phyloP scores from a whole-genome alignment of 2,329 filamentous ascomycete species.

The Nigrospora osmanthi region DNA sequence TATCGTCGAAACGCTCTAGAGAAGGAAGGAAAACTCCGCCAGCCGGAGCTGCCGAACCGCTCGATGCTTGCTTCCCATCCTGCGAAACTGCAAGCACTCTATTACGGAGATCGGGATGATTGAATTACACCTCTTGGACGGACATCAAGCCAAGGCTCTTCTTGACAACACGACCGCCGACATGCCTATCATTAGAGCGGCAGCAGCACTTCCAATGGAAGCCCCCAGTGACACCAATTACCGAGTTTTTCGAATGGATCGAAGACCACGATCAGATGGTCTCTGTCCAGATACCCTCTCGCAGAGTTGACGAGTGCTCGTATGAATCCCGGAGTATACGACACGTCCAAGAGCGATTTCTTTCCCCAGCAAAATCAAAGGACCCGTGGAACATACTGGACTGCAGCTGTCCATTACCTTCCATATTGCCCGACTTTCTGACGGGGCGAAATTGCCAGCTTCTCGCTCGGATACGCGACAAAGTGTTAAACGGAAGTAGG shows the following conservation, averaged over 20 bases:
- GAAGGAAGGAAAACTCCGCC: not conserved
- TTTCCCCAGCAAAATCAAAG: not conserved
- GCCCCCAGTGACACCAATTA: not conserved
- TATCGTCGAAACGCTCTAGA: not conserved
- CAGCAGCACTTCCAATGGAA: constrained; percentile 1
- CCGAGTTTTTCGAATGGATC: constrained; percentile 2
- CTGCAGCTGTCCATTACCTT: constrained; percentile 2
- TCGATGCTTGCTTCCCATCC: constrained; percentile 1
- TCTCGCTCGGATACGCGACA: constrained; percentile 1
- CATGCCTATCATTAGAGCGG: constrained; percentile 1
- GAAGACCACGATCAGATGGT: constrained; percentile 1
- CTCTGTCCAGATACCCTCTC: constrained; percentile 2
- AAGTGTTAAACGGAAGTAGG: not conserved
- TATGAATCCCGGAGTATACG: constrained; percentile 1
- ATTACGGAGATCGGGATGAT: not conserved
- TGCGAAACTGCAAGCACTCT: not conserved
- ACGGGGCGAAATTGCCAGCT: constrained; percentile 3
- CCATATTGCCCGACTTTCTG: constrained; percentile 1
- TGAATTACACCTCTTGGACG: constrained; percentile 1
- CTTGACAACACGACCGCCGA: constrained; percentile 1
- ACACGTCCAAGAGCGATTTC: constrained; percentile 2
- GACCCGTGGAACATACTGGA: constrained; percentile 2
- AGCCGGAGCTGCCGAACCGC: constrained; percentile 2
- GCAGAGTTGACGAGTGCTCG: not conserved
- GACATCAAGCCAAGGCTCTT: constrained; percentile 1